Percentiles rank a stretch among this genome's conserved stretches.
These are phyloP conservation scores for Clavispora phyllophila DNA, from an alignment of 805 yeast genomes.

Conservation along the genomic window DNA sequence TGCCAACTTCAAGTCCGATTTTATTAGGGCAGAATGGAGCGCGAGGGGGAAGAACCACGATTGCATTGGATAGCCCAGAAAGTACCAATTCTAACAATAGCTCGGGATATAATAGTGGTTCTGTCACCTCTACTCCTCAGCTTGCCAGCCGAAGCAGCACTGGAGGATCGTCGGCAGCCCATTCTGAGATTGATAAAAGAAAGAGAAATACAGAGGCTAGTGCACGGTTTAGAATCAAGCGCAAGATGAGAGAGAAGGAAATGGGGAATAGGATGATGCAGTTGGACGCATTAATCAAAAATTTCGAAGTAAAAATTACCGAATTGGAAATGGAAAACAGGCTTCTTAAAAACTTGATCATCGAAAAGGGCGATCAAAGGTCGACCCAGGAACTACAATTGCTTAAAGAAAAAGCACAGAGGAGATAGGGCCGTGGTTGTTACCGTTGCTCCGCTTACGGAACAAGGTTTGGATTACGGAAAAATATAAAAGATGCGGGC, in stretches of 20 bases:
- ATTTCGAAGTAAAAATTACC: conserved; percentile 43
- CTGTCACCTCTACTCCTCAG: conserved; percentile 5
- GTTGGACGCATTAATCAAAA: conserved; percentile 41
- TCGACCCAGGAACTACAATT: conserved; percentile 34
- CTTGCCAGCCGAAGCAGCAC: not conserved
- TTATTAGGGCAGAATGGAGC: not conserved
- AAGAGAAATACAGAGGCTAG: conserved; percentile 61
- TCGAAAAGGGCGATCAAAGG: conserved; percentile 48
- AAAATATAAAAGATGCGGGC: not conserved
- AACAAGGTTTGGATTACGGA: not conserved
- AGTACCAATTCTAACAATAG: conserved; percentile 7
- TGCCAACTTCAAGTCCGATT: not conserved
- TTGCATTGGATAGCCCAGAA: conserved; percentile 8
- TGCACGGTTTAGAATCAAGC: conserved; percentile 59
- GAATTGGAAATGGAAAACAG: conserved; percentile 60
- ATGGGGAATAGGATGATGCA: conserved; percentile 46
- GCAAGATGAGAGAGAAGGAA: conserved; percentile 54
- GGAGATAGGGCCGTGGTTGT: too few relatives aligned
- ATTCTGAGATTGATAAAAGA: conserved; percentile 42
- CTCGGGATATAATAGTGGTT: conserved; percentile 10
- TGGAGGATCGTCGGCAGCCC: too few relatives aligned
- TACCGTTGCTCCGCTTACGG: not conserved
- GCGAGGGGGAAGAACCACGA: not conserved
- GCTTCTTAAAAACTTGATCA: conserved; percentile 48
- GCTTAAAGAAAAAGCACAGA: conserved; percentile 22